A percentile compares a stretch with the other conserved stretches of the same genome.
These are phyloP conservation scores for Starmerella vaccinii DNA, from an alignment of 805 yeast species.

Conservation along the genomic window DNA sequence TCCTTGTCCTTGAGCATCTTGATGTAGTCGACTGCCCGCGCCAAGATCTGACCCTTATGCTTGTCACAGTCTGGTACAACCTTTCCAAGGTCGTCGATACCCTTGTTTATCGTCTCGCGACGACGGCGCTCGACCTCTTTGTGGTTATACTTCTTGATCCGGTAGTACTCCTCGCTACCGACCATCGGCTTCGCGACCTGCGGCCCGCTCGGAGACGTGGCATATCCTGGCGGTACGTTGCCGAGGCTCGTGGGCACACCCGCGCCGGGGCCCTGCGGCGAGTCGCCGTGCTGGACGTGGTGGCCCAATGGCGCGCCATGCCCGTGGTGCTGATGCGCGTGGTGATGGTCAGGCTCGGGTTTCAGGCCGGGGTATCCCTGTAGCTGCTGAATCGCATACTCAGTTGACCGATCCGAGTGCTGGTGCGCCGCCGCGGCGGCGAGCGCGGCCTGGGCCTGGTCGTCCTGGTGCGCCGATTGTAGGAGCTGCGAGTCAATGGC, in stretches of 20 bases:
- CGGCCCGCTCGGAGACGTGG: conserved; percentile 6
- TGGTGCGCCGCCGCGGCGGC: conserved; percentile 22
- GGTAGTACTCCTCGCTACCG: conserved; percentile 79
- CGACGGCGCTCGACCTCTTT: conserved; percentile 35
- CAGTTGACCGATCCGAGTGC: conserved; percentile 22
- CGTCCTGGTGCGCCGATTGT: conserved; percentile 22
- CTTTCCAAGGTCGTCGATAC: conserved; percentile 37
- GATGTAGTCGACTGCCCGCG: conserved; percentile 83
- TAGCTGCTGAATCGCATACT: conserved; percentile 24
- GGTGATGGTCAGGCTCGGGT: conserved; percentile 18
- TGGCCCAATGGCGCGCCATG: conserved; percentile 6
- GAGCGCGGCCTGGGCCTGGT: conserved; percentile 18
- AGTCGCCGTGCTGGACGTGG: conserved; percentile 1
- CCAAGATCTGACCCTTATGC: conserved; percentile 82
- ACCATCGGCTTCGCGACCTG: conserved; percentile 44
- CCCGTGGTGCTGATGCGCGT: conserved; percentile 7
- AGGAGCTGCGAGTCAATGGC: conserved; percentile 23
- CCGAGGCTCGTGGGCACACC: conserved; percentile 14
- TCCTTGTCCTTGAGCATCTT: conserved; percentile 83
- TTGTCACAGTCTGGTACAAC: conserved; percentile 33
- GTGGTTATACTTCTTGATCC: conserved; percentile 77
- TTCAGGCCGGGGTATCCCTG: conserved; percentile 21
- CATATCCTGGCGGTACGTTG: conserved; percentile 7
- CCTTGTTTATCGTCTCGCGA: conserved; percentile 32
- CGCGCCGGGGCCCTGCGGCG: conserved; percentile 4